A percentile compares a stretch with the other conserved stretches of the same genome.
phyloP scores from a whole-genome alignment of 345 rosid genomes.

The Cardamine occulta region DNA sequence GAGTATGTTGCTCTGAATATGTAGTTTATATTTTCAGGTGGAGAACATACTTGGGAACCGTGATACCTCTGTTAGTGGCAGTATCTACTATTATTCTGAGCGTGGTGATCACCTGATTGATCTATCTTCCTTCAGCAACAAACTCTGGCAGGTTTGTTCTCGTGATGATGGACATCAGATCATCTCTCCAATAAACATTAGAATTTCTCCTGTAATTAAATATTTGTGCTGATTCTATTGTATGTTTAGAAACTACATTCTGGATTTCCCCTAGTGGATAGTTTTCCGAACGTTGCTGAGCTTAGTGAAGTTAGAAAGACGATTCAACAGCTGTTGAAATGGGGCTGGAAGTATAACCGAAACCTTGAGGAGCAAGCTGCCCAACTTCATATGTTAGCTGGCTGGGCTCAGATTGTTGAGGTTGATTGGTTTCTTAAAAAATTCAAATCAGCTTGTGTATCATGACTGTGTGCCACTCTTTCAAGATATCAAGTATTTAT shows the following conservation, averaged over 20 bases:
- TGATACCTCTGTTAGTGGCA: conserved; percentile 71
- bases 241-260: conserved; percentile 65
- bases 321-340: conserved; percentile 81
- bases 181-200: conserved; percentile 22
- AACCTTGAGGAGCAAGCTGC: conserved; percentile 99
- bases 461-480: conserved; percentile 1
- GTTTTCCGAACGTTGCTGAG: conserved; percentile 67
- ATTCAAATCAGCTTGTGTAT: conserved; percentile 17
- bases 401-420: conserved; percentile 96
- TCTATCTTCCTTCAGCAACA: conserved; percentile 72
- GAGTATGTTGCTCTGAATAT: conserved; percentile 21
- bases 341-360: conserved; percentile 96
- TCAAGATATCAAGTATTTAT: conserved; percentile 16
- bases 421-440: conserved; percentile 45
- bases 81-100: conserved; percentile 84
- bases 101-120: conserved; percentile 96
- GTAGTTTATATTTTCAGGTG: conserved; percentile 51
- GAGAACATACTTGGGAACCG: conserved; percentile 82
- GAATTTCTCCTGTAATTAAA: conserved; percentile 21
- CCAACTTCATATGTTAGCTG: conserved; percentile 97
- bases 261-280: conserved; percentile 66
- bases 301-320: conserved; percentile 78
- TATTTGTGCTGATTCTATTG: conserved; percentile 30
- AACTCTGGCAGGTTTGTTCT: conserved; percentile 82
- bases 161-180: conserved; percentile 8